A percentile compares a stretch with the other conserved stretches of the same genome.
These are phyloP conservation scores for Nakaseomyces kungkrabaensis DNA, from an alignment of 1,139 yeast species.

Conservation along the genomic window DNA sequence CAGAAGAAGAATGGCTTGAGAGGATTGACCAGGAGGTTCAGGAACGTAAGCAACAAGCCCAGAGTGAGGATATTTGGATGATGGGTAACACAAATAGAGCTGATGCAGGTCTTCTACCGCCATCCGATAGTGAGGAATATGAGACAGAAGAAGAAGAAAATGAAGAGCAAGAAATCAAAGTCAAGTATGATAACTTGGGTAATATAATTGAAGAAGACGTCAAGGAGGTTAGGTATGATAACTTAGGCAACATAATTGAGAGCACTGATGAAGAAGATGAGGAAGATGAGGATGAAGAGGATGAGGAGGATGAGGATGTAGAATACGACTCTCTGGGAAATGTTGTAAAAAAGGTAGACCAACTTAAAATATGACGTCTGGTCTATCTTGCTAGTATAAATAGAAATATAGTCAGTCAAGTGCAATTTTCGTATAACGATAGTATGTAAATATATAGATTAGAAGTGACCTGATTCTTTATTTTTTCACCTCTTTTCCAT, in stretches of 20 bases:
- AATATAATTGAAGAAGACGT: slow-evolving; percentile 14
- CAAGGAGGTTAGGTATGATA: slow-evolving; percentile 11
- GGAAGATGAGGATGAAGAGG: slow-evolving; percentile 2
- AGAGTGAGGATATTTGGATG: slow-evolving; percentile 60
- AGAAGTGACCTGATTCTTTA: too few species aligned
- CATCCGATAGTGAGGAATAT: slow-evolving; percentile 22
- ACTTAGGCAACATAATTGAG: slow-evolving; percentile 20
- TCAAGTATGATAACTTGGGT: slow-evolving; percentile 23
- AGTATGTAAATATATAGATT: not conserved
- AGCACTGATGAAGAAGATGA: slow-evolving; percentile 6
- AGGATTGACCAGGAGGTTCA: slow-evolving; percentile 58
- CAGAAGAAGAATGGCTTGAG: slow-evolving; percentile 69
- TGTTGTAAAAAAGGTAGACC: not conserved
- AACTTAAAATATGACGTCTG: not conserved
- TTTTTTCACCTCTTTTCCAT: too few species aligned
- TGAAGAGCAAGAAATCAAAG: slow-evolving; percentile 16
- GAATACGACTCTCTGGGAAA: not conserved
- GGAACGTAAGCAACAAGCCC: slow-evolving; percentile 46
- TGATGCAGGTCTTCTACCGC: slow-evolving; percentile 6
- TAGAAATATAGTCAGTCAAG: not conserved
- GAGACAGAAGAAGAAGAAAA: slow-evolving; percentile 22
- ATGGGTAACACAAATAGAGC: slow-evolving; percentile 64
- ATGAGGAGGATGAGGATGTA: not conserved
- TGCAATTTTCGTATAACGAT: not conserved
- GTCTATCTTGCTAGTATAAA: not conserved